phyloP scores from a whole-genome alignment of 1,139 yeast species.

The Debaryomyces sp. region DNA sequence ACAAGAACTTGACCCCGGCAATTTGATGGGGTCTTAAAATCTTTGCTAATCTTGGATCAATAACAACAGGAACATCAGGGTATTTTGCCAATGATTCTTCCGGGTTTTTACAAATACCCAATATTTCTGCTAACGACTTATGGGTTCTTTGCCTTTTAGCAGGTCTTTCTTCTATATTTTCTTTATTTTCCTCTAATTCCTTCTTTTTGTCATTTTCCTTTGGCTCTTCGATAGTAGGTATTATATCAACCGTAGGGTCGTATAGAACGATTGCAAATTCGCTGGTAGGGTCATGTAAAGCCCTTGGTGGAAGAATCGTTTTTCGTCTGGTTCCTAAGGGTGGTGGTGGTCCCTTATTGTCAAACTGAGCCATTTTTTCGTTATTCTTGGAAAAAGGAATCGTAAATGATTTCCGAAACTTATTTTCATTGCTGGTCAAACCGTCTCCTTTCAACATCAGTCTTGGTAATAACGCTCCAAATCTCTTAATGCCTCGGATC shows the following conservation, averaged over 20 bases:
- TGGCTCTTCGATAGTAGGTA: conserved; percentile 46
- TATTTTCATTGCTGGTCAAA: conserved; percentile 33
- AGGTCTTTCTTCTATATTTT: conserved; percentile 18
- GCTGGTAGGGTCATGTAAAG: conserved; percentile 89
- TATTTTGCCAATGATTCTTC: conserved; percentile 53
- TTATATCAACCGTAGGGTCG: conserved; percentile 87
- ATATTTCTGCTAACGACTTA: conserved; percentile 74
- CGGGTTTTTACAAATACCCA: conserved; percentile 66
- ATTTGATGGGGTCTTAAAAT: conserved; percentile 94
- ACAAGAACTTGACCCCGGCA: conserved; percentile 90
- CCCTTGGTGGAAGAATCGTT: conserved; percentile 75
- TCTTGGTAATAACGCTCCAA: conserved; percentile 57
- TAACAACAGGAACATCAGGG: conserved; percentile 93
- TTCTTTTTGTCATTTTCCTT: conserved; percentile 30
- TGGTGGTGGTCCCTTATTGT: conserved; percentile 58
- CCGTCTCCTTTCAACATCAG: conserved; percentile 34
- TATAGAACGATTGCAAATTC: conserved; percentile 94
- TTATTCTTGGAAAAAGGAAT: conserved; percentile 52
- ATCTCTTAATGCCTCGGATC: conserved; percentile 27
- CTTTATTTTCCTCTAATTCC: conserved; percentile 19
- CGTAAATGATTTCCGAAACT: conserved; percentile 44
- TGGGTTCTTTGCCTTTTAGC: conserved; percentile 38
- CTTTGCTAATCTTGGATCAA: conserved; percentile 85
- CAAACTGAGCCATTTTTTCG: conserved; percentile 24
- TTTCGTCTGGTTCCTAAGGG: conserved; percentile 79